These are phyloP conservation scores for Prinsepia uniflora DNA, from an alignment of 306 rosid genomes.

Conservation along the genomic window DNA sequence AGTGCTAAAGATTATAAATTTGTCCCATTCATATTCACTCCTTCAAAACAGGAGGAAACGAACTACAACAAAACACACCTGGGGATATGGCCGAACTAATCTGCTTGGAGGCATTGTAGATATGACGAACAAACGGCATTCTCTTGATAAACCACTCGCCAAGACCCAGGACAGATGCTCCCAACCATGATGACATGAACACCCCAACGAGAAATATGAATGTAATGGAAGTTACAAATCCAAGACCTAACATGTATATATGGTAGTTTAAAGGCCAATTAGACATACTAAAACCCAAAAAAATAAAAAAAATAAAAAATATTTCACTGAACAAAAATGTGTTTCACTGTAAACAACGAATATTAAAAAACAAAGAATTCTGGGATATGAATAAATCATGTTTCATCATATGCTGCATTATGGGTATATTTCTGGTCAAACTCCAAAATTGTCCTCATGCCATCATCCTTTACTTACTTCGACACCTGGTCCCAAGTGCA, in stretches of 20 bases:
- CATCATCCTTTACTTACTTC: not conserved
- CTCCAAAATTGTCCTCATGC: not conserved
- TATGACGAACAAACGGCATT: constrained; percentile 91
- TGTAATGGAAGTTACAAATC: constrained; percentile 78
- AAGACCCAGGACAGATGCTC: constrained; percentile 82
- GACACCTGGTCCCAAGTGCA: not conserved
- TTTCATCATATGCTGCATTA: not conserved
- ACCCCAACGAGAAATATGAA: constrained; percentile 90
- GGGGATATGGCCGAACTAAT: constrained; percentile 92
- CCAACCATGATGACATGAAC: constrained; percentile 97
- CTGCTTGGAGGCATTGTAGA: constrained; percentile 91
- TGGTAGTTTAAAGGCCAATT: constrained; percentile 13
- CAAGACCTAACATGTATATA: constrained; percentile 60
- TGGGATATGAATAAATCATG: not conserved
- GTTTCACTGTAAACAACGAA: not conserved
- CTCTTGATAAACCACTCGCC: constrained; percentile 94
- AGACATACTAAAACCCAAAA: not conserved
- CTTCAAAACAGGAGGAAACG: not conserved
- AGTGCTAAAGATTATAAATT: constrained; percentile 10
- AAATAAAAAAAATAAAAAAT: not conserved
- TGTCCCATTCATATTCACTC: constrained; percentile 13
- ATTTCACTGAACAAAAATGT: not conserved
- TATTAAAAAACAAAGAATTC: not conserved
- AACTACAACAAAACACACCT: constrained; percentile 42
- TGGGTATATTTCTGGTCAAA: not conserved